These are phyloP conservation scores for Geotrichum reessii DNA, from an alignment of 1,139 yeast species.

Conservation along the genomic window DNA sequence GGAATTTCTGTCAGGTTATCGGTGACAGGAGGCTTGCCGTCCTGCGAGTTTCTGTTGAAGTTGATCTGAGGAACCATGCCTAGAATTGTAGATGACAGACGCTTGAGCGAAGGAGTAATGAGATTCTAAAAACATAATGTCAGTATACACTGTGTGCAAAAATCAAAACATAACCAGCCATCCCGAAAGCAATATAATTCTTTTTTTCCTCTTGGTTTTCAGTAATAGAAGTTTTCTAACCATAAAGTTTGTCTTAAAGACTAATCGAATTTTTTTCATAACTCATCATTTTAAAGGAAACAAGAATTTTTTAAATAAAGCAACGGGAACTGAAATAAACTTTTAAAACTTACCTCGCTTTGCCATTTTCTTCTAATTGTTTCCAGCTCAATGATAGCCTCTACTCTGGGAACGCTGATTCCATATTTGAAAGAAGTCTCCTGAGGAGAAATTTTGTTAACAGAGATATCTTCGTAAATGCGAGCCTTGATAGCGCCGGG, in stretches of 20 bases:
- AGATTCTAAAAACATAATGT: slow-evolving; percentile 20
- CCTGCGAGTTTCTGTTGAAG: slow-evolving; percentile 2
- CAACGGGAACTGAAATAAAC: slow-evolving; percentile 45
- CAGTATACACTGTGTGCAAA: background rate
- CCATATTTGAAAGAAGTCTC: slow-evolving; percentile 77
- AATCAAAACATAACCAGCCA: background rate
- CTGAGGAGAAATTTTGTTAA: slow-evolving; percentile 54
- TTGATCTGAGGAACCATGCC: slow-evolving; percentile 61
- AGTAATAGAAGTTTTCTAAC: slow-evolving; percentile 16
- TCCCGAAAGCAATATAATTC: background rate
- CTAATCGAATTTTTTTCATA: slow-evolving; percentile 19
- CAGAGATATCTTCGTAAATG: slow-evolving; percentile 52
- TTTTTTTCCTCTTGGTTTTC: background rate
- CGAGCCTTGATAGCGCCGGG: slow-evolving; percentile 53
- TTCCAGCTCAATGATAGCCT: slow-evolving; percentile 69
- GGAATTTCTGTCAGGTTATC: slow-evolving; percentile 76
- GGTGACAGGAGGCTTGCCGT: slow-evolving; percentile 21
- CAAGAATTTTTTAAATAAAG: background rate
- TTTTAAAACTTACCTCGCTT: slow-evolving; percentile 51
- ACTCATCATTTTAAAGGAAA: slow-evolving; percentile 12
- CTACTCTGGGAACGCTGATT: slow-evolving; percentile 76
- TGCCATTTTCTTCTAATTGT: slow-evolving; percentile 59
- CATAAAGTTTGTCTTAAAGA: slow-evolving; percentile 18
- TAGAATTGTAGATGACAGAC: slow-evolving; percentile 58
- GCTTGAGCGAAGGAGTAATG: slow-evolving; percentile 41